Conservation (phyloP, 345 rosid species). For the Melaleuca alternifolia region DNA sequence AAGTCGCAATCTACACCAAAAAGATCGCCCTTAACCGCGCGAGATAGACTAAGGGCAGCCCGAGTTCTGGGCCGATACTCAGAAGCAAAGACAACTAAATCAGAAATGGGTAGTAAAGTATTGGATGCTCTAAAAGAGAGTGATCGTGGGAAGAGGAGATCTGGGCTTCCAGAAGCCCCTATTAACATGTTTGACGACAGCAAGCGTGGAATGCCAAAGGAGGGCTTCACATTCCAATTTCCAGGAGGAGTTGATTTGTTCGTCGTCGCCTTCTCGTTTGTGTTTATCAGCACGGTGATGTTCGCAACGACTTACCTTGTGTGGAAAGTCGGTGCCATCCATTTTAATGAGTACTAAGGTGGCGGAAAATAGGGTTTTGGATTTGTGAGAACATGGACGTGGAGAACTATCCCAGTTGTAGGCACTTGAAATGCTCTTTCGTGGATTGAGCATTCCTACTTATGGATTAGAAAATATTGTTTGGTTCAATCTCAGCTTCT, state of each 20-base stretch:
- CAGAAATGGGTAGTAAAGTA: conserved; percentile 62
- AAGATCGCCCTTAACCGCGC: conserved; percentile 58
- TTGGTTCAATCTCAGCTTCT: not conserved
- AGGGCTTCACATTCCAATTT: conserved; percentile 61
- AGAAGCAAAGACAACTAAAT: conserved; percentile 42
- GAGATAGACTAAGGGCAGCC: conserved; percentile 87
- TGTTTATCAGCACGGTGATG: conserved; percentile 81
- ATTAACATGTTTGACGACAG: conserved; percentile 82
- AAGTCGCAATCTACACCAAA: conserved; percentile 9
- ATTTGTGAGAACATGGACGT: not conserved
- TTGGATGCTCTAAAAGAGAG: conserved; percentile 67
- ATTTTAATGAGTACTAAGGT: conserved; percentile 56
- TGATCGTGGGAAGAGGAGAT: conserved; percentile 60
- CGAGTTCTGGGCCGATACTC: conserved; percentile 55
- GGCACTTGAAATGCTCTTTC: not conserved
- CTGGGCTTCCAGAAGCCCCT: conserved; percentile 84
- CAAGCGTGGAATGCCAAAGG: conserved; percentile 73
- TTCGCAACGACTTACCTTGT: conserved; percentile 75
- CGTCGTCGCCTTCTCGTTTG: conserved; percentile 53
- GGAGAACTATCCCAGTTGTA: not conserved
- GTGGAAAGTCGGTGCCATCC: conserved; percentile 92
- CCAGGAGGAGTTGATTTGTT: conserved; percentile 76
- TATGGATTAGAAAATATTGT: not conserved
- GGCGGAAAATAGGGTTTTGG: conserved; percentile 1
- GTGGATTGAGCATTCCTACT: not conserved